A percentile compares a stretch with the other conserved stretches of the same genome.
Conservation (phyloP, 192 early-diverging fungal species). For the Phycomyces nitens region DNA sequence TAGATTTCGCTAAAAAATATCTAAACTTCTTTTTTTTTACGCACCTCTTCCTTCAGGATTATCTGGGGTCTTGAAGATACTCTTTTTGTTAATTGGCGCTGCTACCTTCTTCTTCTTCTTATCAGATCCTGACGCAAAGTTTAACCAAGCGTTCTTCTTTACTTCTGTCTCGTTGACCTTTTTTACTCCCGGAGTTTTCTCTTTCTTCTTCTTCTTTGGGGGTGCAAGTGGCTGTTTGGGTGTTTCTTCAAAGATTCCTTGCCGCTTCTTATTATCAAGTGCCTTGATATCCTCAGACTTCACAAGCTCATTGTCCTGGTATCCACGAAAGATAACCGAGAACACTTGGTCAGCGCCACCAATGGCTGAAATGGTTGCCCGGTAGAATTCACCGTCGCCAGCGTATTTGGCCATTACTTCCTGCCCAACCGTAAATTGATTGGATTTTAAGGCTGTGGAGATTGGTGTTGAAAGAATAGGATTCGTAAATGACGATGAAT, state of each 20-base stretch:
- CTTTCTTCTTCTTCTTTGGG: constrained; percentile 32
- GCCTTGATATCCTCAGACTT: constrained; percentile 44
- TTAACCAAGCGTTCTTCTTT: constrained; percentile 75
- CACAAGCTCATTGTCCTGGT: constrained; percentile 51
- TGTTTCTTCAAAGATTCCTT: constrained; percentile 29
- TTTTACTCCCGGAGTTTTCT: constrained; percentile 33
- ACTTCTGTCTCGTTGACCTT: constrained; percentile 56
- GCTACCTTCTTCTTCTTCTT: constrained; percentile 47
- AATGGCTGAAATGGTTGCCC: constrained; percentile 55
- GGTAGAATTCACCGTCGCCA: constrained; percentile 66
- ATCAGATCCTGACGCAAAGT: constrained; percentile 56
- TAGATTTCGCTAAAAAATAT: neutral
- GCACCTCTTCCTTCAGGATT: constrained; percentile 71
- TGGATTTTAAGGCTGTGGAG: constrained; percentile 17
- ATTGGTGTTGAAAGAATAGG: constrained; percentile 13
- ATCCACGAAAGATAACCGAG: constrained; percentile 62
- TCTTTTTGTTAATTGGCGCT: constrained; percentile 57
- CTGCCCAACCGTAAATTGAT: constrained; percentile 51
- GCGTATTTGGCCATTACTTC: constrained; percentile 62
- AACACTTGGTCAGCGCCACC: constrained; percentile 52
- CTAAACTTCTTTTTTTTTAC: constrained; percentile 15
- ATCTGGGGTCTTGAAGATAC: constrained; percentile 80
- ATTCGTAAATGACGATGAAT: neutral
- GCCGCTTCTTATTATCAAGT: constrained; percentile 41
- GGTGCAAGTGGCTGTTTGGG: constrained; percentile 5